Conservation (phyloP, 1,284 basidiomycete species). For the Moesziomyces globuligerus region DNA sequence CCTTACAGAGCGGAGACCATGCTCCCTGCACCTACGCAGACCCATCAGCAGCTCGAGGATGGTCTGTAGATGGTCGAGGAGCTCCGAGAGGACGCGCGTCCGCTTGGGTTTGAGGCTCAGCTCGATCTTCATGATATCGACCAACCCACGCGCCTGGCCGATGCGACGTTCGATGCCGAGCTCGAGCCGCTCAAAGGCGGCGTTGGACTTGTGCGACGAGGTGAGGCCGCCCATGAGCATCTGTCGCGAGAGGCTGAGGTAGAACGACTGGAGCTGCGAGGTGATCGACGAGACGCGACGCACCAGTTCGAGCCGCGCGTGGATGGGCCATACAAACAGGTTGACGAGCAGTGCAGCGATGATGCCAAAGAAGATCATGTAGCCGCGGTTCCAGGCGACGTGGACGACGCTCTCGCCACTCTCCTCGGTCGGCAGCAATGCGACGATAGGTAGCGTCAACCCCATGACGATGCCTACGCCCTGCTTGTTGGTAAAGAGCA, state of each 20-base stretch:
- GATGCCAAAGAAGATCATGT: constrained; percentile 62
- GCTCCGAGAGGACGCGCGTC: constrained; percentile 67
- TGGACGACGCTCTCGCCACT: constrained; percentile 36
- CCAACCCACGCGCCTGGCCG: constrained; percentile 66
- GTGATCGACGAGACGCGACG: constrained; percentile 42
- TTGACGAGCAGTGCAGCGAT: constrained; percentile 60
- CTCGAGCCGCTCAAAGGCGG: constrained; percentile 50
- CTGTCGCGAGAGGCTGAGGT: constrained; percentile 59
- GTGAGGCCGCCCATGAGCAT: constrained; percentile 50
- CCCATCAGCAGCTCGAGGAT: constrained; percentile 68
- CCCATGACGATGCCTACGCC: constrained; percentile 69
- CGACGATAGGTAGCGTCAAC: constrained; percentile 61
- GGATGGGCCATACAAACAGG: constrained; percentile 59
- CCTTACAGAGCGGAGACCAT: constrained; percentile 58
- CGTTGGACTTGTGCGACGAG: constrained; percentile 27
- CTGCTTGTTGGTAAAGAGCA: constrained; percentile 64
- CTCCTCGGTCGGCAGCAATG: constrained; percentile 68
- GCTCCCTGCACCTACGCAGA: constrained; percentile 68
- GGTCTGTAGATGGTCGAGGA: constrained; percentile 67
- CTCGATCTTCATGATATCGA: constrained; percentile 66
- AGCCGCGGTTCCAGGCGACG: constrained; percentile 54
- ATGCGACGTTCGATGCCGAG: constrained; percentile 65
- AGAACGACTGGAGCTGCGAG: constrained; percentile 50
- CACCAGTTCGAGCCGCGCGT: constrained; percentile 57
- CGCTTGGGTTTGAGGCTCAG: constrained; percentile 70